These are phyloP conservation scores for Xylariales sp. DNA, from an alignment of 2,329 filamentous ascomycete species.

Conservation along the genomic window DNA sequence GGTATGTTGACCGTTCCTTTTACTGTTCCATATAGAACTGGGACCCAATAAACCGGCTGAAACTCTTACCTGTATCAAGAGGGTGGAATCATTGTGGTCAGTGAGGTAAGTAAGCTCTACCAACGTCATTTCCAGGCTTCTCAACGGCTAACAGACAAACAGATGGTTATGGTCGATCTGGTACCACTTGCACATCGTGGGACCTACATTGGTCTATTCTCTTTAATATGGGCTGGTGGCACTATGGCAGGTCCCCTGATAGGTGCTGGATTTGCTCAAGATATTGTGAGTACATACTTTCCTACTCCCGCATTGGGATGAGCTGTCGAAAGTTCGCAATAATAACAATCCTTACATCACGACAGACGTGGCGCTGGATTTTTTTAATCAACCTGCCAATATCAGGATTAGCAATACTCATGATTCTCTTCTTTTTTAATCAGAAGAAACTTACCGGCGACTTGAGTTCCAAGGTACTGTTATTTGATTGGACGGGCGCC, in stretches of 20 bases:
- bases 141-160: too few relatives aligned
- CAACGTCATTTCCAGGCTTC: too few relatives aligned
- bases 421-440: conserved; percentile 47
- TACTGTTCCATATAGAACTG: too few relatives aligned
- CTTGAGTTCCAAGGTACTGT: conserved; percentile 42
- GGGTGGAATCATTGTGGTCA: too few relatives aligned
- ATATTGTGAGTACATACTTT: too few relatives aligned
- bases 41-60: too few relatives aligned
- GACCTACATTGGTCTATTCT: conserved; percentile 24
- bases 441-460: conserved; percentile 41
- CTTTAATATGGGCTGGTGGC: conserved; percentile 40
- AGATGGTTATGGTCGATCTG: conserved; percentile 30
- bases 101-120: too few relatives aligned
- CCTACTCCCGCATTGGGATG: too few relatives aligned
- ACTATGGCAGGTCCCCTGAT: conserved; percentile 47
- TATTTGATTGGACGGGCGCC: conserved; percentile 62
- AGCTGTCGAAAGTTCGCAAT: too few relatives aligned
- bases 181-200: conserved; percentile 29
- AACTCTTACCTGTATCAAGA: too few relatives aligned
- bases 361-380: conserved; percentile 57
- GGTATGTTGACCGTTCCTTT: too few relatives aligned
- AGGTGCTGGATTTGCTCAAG: conserved; percentile 49
- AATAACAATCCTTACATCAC: too few relatives aligned
- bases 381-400: conserved; percentile 63
- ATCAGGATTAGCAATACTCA: conserved; percentile 39